A percentile compares a stretch with the other conserved stretches of the same genome.
Conservation (phyloP, 306 rosid species). For the Corylus americana region DNA sequence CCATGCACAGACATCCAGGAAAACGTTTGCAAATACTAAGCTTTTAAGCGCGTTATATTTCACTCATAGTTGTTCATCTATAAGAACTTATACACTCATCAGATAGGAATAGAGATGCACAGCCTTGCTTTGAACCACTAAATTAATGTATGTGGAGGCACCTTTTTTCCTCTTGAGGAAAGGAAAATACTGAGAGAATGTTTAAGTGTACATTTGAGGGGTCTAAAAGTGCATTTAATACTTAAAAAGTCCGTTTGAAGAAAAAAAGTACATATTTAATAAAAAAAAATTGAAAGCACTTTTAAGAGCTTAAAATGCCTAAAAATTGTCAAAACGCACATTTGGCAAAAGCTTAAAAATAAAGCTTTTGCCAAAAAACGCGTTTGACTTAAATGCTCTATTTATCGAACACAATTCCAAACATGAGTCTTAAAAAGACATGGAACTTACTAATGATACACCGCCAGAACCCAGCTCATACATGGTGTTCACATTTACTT, state of each 20-base stretch:
- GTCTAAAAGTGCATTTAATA: no score
- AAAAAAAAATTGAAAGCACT: no score
- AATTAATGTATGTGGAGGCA: not conserved
- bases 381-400: no score
- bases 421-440: slow-evolving; percentile 6
- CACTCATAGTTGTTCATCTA: not conserved
- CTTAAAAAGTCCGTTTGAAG: no score
- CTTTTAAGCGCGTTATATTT: not conserved
- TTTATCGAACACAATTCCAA: no score
- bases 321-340: no score
- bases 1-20: not conserved
- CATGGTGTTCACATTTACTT: slow-evolving; percentile 83
- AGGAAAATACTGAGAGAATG: not conserved
- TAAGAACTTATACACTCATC: not conserved
- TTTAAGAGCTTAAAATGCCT: no score
- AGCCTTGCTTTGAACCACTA: not conserved
- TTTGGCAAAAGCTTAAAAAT: no score
- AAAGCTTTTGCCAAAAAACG: no score
- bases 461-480: slow-evolving; percentile 81
- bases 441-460: slow-evolving; percentile 61
- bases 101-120: not conserved
- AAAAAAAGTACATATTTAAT: no score
- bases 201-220: no score
- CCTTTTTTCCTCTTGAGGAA: not conserved
- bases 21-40: not conserved